phyloP scores from a whole-genome alignment of 2,329 filamentous ascomycete species.

The Bipolaris victoriae region DNA sequence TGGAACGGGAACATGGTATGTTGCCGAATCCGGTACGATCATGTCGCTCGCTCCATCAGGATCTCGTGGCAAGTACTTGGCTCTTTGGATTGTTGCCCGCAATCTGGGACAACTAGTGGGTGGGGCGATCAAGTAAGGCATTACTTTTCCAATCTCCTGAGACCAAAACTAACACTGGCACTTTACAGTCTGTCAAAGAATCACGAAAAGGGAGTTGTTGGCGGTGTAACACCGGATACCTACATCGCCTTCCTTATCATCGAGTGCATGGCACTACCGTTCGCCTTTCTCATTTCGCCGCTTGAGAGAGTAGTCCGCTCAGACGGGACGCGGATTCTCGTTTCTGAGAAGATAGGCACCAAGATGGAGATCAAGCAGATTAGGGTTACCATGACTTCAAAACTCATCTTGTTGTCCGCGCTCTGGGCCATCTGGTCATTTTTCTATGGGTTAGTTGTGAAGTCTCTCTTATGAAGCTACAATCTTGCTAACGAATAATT shows the following conservation, averaged over 20 bases:
- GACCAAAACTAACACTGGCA: background rate
- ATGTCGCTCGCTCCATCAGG: constrained; percentile 57
- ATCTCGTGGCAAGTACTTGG: constrained; percentile 57
- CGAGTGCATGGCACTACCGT: constrained; percentile 54
- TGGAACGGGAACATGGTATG: constrained; percentile 55
- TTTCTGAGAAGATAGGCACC: constrained; percentile 50
- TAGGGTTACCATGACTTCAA: constrained; percentile 44
- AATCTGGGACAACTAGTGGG: constrained; percentile 57
- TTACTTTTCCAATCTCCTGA: background rate
- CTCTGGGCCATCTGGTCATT: constrained; percentile 58
- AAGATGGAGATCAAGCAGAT: constrained; percentile 52
- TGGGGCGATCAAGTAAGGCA: constrained; percentile 50
- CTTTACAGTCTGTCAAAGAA: constrained; percentile 33
- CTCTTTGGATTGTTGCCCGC: constrained; percentile 57
- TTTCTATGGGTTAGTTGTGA: constrained; percentile 46
- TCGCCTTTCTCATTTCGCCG: constrained; percentile 55
- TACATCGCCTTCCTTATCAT: constrained; percentile 58
- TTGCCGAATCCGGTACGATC: constrained; percentile 57
- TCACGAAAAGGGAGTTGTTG: constrained; percentile 35
- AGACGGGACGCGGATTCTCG: constrained; percentile 53
- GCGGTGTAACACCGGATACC: constrained; percentile 54
- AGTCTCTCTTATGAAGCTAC: no score
- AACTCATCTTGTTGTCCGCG: constrained; percentile 49
- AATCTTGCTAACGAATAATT: constrained; percentile 1
- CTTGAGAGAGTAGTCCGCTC: constrained; percentile 55